These are phyloP conservation scores for Sphaceloma murrayae DNA, from an alignment of 2,329 filamentous ascomycete species.

Conservation along the genomic window DNA sequence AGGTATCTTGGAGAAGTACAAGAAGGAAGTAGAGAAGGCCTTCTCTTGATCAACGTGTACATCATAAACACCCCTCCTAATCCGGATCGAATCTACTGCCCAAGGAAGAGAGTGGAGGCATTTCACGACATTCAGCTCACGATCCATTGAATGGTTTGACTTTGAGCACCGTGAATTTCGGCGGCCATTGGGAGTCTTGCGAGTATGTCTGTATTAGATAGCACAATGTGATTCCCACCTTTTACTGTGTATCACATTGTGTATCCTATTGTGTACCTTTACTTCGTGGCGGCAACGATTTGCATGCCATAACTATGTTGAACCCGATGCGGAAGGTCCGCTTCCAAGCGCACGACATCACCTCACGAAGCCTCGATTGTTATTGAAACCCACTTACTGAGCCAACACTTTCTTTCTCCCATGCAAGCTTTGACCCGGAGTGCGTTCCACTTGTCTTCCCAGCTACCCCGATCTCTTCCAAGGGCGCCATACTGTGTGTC, in stretches of 20 bases:
- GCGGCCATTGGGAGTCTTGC: background rate
- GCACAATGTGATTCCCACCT: constrained; percentile 8
- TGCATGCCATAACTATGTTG: too few species aligned
- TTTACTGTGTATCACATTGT: too few species aligned
- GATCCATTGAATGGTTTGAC: background rate
- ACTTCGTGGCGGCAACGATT: too few species aligned
- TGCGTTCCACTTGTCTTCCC: too few species aligned
- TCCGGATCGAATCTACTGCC: background rate
- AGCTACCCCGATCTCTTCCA: too few species aligned
- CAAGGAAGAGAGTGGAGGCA: background rate
- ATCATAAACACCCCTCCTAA: too few species aligned
- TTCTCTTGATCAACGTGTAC: too few species aligned
- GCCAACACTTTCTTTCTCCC: too few species aligned
- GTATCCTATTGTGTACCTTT: too few species aligned
- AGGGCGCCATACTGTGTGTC: too few species aligned
- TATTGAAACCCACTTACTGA: too few species aligned
- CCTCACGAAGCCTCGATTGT: background rate
- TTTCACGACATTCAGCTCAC: constrained; percentile 7
- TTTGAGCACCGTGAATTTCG: constrained; percentile 7
- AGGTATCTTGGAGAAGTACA: constrained; percentile 41
- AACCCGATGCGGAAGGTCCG: constrained; percentile 12
- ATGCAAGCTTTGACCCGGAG: constrained; percentile 9
- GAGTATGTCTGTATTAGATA: background rate
- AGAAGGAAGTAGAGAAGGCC: constrained; percentile 41
- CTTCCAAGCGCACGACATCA: constrained; percentile 1